Conservation (phyloP, 352 stramenopile species). For the Globisporangium apiculatum region DNA sequence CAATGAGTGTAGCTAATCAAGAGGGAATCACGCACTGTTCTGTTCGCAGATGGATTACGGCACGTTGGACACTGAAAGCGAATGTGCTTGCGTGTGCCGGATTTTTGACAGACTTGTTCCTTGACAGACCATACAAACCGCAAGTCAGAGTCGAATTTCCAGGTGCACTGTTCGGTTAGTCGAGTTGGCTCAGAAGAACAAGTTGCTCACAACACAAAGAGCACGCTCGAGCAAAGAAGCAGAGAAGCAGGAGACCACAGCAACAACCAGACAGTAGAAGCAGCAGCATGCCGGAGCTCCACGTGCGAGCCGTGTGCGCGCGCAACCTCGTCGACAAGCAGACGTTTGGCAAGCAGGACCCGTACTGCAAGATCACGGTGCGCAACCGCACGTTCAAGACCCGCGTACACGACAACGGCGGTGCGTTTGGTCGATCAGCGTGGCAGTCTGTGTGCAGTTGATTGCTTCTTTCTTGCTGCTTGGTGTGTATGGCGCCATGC, state of each 20-base stretch:
- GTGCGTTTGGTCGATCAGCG: constrained; percentile 19
- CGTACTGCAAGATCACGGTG: constrained; percentile 69
- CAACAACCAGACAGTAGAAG: not conserved
- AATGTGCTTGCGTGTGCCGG: not conserved
- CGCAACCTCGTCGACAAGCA: constrained; percentile 81
- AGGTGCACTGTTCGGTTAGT: not conserved
- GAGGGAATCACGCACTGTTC: no score
- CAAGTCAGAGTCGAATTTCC: not conserved
- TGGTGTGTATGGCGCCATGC: not conserved
- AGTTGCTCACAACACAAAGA: not conserved
- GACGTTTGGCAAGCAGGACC: constrained; percentile 81
- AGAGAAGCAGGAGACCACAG: not conserved
- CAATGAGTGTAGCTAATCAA: no score
- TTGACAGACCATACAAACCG: not conserved
- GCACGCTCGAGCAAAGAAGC: not conserved
- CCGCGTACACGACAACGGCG: constrained; percentile 78
- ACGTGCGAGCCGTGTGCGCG: constrained; percentile 69
- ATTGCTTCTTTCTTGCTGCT: not conserved
- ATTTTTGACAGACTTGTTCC: not conserved
- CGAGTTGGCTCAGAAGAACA: not conserved
- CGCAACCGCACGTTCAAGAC: constrained; percentile 62
- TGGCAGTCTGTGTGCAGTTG: not conserved
- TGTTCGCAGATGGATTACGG: no score
- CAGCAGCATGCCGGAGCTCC: constrained; percentile 46
- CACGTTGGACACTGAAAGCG: not conserved